Conservation (phyloP, 306 rosid genomes). For the Nissolia schottii region DNA sequence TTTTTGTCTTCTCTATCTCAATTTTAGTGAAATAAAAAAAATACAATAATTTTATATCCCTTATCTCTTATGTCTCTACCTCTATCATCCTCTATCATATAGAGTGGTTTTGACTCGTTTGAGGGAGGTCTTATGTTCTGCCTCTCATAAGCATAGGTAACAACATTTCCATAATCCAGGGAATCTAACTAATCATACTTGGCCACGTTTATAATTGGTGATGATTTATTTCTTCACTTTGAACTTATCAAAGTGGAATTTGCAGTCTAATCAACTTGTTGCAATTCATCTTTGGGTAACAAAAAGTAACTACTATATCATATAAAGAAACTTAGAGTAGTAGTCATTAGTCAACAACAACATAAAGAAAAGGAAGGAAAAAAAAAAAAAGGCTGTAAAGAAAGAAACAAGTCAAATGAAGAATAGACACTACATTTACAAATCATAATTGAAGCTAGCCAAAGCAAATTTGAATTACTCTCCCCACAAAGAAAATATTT, state of each 20-base stretch:
- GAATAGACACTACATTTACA: neutral
- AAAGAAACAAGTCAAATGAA: neutral
- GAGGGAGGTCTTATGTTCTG: too few species aligned
- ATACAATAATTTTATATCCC: too few species aligned
- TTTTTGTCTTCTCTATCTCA: too few species aligned
- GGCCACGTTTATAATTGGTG: too few species aligned
- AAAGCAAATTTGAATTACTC: constrained; percentile 17
- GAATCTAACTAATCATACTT: neutral
- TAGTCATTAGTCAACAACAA: neutral
- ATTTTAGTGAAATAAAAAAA: too few species aligned
- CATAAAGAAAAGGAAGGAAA: neutral
- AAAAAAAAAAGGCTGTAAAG: neutral
- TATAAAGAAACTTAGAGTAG: too few species aligned
- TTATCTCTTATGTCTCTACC: too few species aligned
- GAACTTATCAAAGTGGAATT: neutral
- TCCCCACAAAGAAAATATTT: neutral
- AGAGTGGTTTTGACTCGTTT: too few species aligned
- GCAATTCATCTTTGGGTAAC: neutral
- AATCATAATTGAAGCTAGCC: neutral
- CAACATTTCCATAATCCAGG: neutral
- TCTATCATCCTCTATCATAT: too few species aligned
- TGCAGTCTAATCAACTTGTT: neutral
- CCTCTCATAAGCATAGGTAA: too few species aligned
- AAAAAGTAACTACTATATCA: neutral
- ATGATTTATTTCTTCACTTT: neutral